A percentile compares a stretch with the other conserved stretches of the same genome.
These are phyloP conservation scores for Aspergillus funiculosus DNA, from an alignment of 495 filamentous ascomycete genomes.

Conservation along the genomic window DNA sequence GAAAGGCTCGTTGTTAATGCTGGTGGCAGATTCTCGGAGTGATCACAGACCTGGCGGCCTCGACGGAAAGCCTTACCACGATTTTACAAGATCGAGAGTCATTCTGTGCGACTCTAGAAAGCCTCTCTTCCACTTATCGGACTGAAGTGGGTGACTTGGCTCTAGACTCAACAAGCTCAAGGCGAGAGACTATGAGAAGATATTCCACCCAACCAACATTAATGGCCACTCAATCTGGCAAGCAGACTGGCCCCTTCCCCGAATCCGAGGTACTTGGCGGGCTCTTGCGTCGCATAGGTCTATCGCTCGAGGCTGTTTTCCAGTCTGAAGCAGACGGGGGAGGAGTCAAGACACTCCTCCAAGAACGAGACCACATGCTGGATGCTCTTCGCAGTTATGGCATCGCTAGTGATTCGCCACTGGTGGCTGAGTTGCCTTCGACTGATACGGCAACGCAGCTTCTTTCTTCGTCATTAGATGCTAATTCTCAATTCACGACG, in stretches of 20 bases:
- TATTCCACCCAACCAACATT: constrained; percentile 23
- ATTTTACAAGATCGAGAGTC: constrained; percentile 33
- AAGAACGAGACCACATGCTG: constrained; percentile 29
- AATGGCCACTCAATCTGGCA: constrained; percentile 15
- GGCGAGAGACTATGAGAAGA: constrained; percentile 30
- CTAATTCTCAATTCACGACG: constrained; percentile 26
- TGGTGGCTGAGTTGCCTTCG: constrained; percentile 24
- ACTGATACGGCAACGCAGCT: constrained; percentile 32
- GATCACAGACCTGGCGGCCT: constrained; percentile 33
- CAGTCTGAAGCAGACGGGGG: constrained; percentile 21
- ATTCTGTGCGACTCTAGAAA: constrained; percentile 32
- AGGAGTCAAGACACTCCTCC: constrained; percentile 21
- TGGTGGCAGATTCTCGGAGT: constrained; percentile 27
- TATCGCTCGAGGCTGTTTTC: constrained; percentile 30
- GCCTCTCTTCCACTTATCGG: constrained; percentile 31
- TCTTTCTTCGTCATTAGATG: constrained; percentile 30
- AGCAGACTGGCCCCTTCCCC: constrained; percentile 6
- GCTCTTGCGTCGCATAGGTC: constrained; percentile 35
- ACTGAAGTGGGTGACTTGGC: constrained; percentile 26
- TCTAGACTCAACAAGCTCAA: constrained; percentile 21
- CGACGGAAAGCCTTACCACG: constrained; percentile 28
- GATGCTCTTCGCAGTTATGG: constrained; percentile 24
- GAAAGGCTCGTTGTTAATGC: constrained; percentile 5
- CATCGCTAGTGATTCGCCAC: constrained; percentile 29
- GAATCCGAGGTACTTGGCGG: constrained; percentile 31